Conservation (phyloP, 208 protist genomes). For the Strigomonas culicis region DNA sequence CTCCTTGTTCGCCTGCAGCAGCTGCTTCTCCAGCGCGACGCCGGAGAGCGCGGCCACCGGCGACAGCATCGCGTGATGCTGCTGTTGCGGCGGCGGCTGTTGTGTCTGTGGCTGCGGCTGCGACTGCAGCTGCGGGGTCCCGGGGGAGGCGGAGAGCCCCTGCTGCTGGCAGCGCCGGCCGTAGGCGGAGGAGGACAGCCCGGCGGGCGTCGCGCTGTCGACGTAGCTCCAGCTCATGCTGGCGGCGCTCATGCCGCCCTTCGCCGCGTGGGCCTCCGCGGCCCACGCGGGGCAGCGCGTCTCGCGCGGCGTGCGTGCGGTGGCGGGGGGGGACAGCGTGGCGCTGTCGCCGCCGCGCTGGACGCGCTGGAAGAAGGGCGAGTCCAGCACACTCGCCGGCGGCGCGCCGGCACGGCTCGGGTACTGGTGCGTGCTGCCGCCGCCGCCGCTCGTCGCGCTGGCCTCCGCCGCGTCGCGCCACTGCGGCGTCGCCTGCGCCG, state of each 20-base stretch:
- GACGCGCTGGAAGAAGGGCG: conserved; percentile 21
- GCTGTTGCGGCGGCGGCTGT: not conserved
- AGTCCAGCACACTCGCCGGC: not conserved
- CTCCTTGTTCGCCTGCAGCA: conserved; percentile 43
- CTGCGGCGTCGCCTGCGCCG: not conserved
- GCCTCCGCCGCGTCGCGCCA: not conserved
- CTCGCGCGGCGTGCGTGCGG: not conserved
- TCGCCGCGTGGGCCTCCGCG: not conserved
- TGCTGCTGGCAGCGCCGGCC: conserved; percentile 1
- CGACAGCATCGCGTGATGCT: not conserved
- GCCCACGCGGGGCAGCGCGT: not conserved
- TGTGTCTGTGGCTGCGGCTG: conserved; percentile 18
- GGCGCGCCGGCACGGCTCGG: not conserved
- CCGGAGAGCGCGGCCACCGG: conserved; percentile 12
- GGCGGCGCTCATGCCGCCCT: not conserved
- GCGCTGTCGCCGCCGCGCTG: conserved; percentile 2
- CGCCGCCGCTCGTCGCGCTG: not conserved
- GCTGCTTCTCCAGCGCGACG: conserved; percentile 45
- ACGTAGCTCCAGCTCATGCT: not conserved
- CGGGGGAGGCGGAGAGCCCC: not conserved
- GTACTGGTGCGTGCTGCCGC: not conserved
- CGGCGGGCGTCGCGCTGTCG: conserved; percentile 17
- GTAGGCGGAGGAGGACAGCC: conserved; percentile 21
- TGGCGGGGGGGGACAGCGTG: not conserved
- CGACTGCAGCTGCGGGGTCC: not conserved